Conservation (phyloP, 768 basidiomycete species). For the Boletus pseudopeckii region DNA sequence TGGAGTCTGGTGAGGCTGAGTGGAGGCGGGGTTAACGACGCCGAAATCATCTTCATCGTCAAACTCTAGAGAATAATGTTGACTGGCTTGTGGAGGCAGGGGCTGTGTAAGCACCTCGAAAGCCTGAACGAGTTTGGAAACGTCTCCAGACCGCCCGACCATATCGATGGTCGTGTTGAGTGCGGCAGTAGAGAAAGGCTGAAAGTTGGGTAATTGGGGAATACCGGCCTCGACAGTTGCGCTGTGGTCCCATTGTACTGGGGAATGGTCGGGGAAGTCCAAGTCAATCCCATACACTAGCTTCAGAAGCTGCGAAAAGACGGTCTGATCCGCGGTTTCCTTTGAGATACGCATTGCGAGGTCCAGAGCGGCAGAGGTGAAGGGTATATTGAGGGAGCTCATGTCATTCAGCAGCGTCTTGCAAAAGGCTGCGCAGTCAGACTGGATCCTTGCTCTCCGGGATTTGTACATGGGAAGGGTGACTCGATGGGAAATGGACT, state of each 20-base stretch:
- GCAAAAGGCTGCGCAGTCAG: slow-evolving; percentile 46
- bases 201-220: slow-evolving; percentile 23
- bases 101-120: slow-evolving; percentile 80
- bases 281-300: slow-evolving; percentile 76
- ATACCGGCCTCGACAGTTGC: slow-evolving; percentile 9
- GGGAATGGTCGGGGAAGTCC: slow-evolving; percentile 64
- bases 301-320: slow-evolving; percentile 59
- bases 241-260: slow-evolving; percentile 27
- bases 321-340: slow-evolving; percentile 51
- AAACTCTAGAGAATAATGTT: slow-evolving; percentile 49
- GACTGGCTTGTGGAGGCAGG: slow-evolving; percentile 48
- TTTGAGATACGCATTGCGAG: slow-evolving; percentile 65
- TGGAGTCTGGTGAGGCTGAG: slow-evolving; percentile 34
- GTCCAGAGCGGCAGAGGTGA: slow-evolving; percentile 63
- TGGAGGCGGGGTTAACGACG: slow-evolving; percentile 36
- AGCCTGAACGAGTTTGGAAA: slow-evolving; percentile 66
- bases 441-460: slow-evolving; percentile 35
- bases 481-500: slow-evolving; percentile 67
- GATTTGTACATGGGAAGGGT: slow-evolving; percentile 49
- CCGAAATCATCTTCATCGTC: slow-evolving; percentile 65
- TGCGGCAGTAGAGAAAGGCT: slow-evolving; percentile 58
- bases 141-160: slow-evolving; percentile 55
- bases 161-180: slow-evolving; percentile 74
- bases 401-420: slow-evolving; percentile 56
- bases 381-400: slow-evolving; percentile 43